Percentiles rank a stretch among this genome's conserved stretches.
Evolutionary conservation across 2,329 filamentous ascomycete genomes (phyloP).

Genomic region (Pseudogymnoascus sp.): DNA sequence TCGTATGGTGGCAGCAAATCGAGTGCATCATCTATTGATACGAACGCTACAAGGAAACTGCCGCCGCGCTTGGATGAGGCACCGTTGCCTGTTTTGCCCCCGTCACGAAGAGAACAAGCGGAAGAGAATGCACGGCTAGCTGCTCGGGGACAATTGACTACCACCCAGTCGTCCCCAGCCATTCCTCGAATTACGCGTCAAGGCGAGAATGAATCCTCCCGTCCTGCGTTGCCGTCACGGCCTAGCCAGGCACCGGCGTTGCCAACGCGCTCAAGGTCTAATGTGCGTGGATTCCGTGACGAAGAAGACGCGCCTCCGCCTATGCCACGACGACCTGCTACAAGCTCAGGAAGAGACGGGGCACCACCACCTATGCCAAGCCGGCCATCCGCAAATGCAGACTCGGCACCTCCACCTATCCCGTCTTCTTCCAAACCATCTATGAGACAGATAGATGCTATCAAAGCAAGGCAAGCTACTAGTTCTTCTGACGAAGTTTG

Average conservation of each 20-base stretch:
- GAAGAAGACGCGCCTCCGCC: not conserved
- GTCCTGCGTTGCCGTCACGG: conserved; percentile 24
- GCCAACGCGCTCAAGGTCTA: not conserved
- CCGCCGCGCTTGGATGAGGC: conserved; percentile 49
- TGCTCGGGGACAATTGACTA: conserved; percentile 27
- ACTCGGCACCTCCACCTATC: conserved; percentile 23
- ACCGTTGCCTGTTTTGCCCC: conserved; percentile 51
- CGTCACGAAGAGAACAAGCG: conserved; percentile 41
- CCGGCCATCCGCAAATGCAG: conserved; percentile 12
- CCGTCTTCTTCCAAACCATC: conserved; percentile 25
- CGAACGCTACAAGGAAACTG: conserved; percentile 38
- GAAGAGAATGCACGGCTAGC: conserved; percentile 37
- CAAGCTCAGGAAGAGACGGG: not conserved
- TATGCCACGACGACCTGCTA: not conserved
- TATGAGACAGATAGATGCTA: conserved; percentile 42
- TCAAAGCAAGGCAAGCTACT: conserved; percentile 19
- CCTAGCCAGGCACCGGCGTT: conserved; percentile 12
- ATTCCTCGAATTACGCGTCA: conserved; percentile 24
- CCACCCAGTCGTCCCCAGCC: conserved; percentile 33
- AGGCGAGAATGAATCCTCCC: conserved; percentile 11
- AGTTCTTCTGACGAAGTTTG: conserved; percentile 41
- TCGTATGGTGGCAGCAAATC: conserved; percentile 41
- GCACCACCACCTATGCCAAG: conserved; percentile 1
- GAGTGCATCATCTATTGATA: conserved; percentile 37
- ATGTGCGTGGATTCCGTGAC: not conserved